A percentile compares a stretch with the other conserved stretches of the same genome.
phyloP scores from a whole-genome alignment of 805 yeast species.

The Starmera pachycereana region DNA sequence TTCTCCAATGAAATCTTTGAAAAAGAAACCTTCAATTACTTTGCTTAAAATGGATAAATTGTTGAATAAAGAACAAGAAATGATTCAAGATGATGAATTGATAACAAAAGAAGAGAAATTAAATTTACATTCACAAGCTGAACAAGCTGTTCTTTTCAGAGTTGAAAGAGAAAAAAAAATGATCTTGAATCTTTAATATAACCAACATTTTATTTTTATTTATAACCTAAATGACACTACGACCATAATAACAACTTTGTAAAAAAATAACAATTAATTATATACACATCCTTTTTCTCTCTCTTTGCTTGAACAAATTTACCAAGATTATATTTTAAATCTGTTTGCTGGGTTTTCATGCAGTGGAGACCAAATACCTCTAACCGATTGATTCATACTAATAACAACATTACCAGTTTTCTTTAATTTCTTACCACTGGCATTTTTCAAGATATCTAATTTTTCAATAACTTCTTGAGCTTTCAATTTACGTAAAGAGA shows the following conservation, averaged over 20 bases:
- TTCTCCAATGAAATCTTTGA: conserved; percentile 15
- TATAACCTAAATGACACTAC: too few species aligned
- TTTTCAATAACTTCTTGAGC: conserved; percentile 53
- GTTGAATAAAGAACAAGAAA: background rate
- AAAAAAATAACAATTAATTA: too few species aligned
- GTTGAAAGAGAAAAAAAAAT: conserved; percentile 16
- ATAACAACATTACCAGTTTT: conserved; percentile 70
- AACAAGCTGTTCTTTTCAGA: conserved; percentile 16
- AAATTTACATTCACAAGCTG: conserved; percentile 11
- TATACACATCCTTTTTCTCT: too few species aligned
- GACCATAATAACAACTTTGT: too few species aligned
- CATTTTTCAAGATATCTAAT: conserved; percentile 49
- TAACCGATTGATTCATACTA: conserved; percentile 70
- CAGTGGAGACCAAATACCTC: conserved; percentile 98
- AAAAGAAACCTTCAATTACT: conserved; percentile 19
- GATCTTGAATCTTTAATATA: too few species aligned
- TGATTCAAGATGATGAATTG: conserved; percentile 4
- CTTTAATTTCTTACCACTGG: conserved; percentile 53
- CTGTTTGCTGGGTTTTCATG: conserved; percentile 51
- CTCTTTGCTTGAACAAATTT: too few species aligned
- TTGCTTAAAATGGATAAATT: conserved; percentile 16
- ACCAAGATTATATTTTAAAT: conserved; percentile 27
- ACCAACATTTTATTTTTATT: too few species aligned
- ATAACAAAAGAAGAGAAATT: conserved; percentile 13
- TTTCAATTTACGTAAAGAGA: conserved; percentile 71